Evolutionary conservation across 495 filamentous ascomycete species (phyloP), one percentile per base, ranked within the genome.

Genomic region (Amniculicola lignicola): DNA sequence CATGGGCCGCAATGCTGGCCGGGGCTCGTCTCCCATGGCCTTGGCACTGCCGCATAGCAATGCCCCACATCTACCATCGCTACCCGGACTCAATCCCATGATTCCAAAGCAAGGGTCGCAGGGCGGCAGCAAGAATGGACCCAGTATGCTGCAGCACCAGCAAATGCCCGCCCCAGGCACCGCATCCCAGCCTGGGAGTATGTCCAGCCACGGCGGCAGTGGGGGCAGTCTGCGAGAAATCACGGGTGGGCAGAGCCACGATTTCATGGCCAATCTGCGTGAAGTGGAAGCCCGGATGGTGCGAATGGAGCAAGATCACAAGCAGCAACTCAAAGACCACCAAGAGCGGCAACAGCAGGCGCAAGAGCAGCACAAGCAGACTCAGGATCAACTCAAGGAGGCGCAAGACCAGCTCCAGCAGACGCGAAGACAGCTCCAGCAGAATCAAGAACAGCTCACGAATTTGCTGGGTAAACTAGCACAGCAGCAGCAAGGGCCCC

Each of bases 1-100:
- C 54, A 87, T 81, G 50, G 76, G 75, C 27, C 79, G 86, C 51
- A 74, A 75, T 35, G 59, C 68, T 4, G 69, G 67, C n/a, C 58
- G 69, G 3, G 62, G 68, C 7, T 73, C 72, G 14, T 72, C 76
- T 14, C 64, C 73, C 1, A 67, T 72, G 60, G 59, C 60, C 51
- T 35, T 70, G 23, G 62, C 55, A 16, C 64, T 54, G 18, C 70
- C 73, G 5, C 72, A 15, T 59, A 36, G 59, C 71, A 40, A 62
- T 60, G 14, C 73, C 23, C 74, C 79, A 37, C 78, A 79, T 49
- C 70, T 81, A 18, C 81, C 81, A 22, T 43, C 51, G 10, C 27
- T 57, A 1, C 51, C 33, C 1, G 46, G 51, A 24, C 15, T 57
- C 3, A 23, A 24, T 25, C 25, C 59, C 3, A 58, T 51, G 39